phyloP scores from a whole-genome alignment of 73 alveolate species.

The Tetrahymena thermophila region DNA sequence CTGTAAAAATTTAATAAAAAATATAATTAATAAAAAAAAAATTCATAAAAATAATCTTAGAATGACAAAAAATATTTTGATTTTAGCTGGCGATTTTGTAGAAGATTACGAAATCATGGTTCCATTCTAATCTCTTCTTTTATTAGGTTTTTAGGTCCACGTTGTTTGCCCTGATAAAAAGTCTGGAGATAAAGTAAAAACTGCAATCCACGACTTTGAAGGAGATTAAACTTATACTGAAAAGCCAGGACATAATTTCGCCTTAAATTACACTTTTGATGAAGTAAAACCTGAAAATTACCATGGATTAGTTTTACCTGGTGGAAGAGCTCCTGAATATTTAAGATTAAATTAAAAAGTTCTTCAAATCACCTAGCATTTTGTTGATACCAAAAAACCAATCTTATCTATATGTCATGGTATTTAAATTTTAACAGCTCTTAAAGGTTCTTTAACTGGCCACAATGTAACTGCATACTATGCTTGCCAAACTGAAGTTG shows the following conservation, averaged over 20 bases:
- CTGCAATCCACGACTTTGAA: constrained; percentile 90
- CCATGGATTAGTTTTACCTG: constrained; percentile 82
- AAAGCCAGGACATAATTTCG: constrained; percentile 74
- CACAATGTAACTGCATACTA: constrained; percentile 70
- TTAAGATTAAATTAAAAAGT: constrained; percentile 70
- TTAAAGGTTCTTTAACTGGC: constrained; percentile 62
- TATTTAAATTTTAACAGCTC: constrained; percentile 73
- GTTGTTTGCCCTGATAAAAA: constrained; percentile 82
- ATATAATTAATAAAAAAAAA: neutral
- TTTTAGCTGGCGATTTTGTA: constrained; percentile 80
- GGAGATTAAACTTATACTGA: constrained; percentile 80
- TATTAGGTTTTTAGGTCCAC: constrained; percentile 71
- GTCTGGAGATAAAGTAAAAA: constrained; percentile 70
- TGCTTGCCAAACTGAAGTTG: constrained; percentile 76
- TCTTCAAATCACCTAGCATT: constrained; percentile 65
- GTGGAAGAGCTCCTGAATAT: constrained; percentile 97
- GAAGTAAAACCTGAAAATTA: constrained; percentile 72
- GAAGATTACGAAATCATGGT: constrained; percentile 84
- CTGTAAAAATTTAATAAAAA: neutral
- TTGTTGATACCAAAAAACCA: constrained; percentile 75
- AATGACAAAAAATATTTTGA: constrained; percentile 50
- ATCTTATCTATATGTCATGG: constrained; percentile 93
- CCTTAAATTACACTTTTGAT: constrained; percentile 57
- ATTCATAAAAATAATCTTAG: neutral
- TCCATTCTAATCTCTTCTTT: constrained; percentile 64